These are phyloP conservation scores for Grosmannia penicillata DNA, from an alignment of 2,329 filamentous ascomycete species.

Conservation along the genomic window DNA sequence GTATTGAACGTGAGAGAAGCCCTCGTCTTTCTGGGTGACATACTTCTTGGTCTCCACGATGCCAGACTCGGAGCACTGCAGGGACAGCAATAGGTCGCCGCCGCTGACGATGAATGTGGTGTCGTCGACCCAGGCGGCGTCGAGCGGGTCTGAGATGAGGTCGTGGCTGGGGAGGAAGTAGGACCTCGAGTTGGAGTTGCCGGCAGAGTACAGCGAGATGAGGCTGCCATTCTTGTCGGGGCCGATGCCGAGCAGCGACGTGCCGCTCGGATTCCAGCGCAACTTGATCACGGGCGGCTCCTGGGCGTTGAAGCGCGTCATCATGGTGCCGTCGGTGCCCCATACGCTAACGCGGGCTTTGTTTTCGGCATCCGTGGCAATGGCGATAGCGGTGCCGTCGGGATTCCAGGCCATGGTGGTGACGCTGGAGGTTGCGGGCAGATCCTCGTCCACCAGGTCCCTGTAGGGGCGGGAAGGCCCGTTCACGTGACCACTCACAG, in stretches of 20 bases:
- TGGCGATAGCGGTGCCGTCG: conserved; percentile 38
- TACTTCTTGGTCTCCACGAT: conserved; percentile 34
- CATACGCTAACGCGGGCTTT: conserved; percentile 41
- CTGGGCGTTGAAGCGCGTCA: conserved; percentile 39
- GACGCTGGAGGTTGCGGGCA: conserved; percentile 35
- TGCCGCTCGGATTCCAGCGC: conserved; percentile 42
- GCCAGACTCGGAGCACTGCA: conserved; percentile 29
- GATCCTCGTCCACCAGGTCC: conserved; percentile 37
- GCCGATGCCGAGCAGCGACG: conserved; percentile 40
- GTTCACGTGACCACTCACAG: conserved; percentile 32
- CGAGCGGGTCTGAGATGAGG: conserved; percentile 34
- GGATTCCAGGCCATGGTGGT: conserved; percentile 47
- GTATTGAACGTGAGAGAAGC: conserved; percentile 39
- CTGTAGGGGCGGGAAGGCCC: conserved; percentile 24
- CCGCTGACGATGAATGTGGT: conserved; percentile 44
- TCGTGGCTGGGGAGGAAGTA: conserved; percentile 35
- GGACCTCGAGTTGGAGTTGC: conserved; percentile 27
- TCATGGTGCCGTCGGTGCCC: conserved; percentile 33
- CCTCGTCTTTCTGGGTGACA: conserved; percentile 36
- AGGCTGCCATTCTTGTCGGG: conserved; percentile 38
- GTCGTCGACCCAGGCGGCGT: conserved; percentile 45
- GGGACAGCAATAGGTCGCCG: conserved; percentile 34
- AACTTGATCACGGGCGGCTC: conserved; percentile 49
- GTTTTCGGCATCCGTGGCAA: conserved; percentile 40
- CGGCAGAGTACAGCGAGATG: conserved; percentile 38